A percentile compares a stretch with the other conserved stretches of the same genome.
These are phyloP conservation scores for Tolypocladium guangdongense DNA, from an alignment of 2,329 filamentous ascomycete genomes.

Conservation along the genomic window DNA sequence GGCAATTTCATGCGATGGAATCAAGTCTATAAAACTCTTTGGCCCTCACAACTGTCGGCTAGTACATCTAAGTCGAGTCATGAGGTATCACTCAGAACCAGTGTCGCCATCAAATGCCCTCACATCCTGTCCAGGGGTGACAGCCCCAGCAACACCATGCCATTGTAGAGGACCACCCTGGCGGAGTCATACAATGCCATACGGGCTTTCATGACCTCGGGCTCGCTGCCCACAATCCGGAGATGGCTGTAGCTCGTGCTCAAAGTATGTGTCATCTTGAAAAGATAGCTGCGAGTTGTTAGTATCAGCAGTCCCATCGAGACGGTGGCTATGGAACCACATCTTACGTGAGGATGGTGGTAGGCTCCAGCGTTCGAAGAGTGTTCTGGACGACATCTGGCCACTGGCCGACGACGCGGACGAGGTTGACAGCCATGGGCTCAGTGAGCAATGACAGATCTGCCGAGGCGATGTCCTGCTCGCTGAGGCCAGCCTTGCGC, in stretches of 20 bases:
- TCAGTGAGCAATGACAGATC: conserved; percentile 61
- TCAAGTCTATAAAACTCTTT: not conserved
- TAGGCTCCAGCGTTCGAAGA: conserved; percentile 71
- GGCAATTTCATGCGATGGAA: not conserved
- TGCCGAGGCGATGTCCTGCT: conserved; percentile 49
- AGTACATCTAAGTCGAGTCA: not conserved
- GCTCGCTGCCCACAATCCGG: conserved; percentile 70
- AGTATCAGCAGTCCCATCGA: not conserved
- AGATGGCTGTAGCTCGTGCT: conserved; percentile 75
- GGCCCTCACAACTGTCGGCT: not conserved
- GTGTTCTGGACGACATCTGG: conserved; percentile 79
- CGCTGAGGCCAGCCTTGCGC: conserved; percentile 40
- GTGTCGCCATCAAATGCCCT: not conserved
- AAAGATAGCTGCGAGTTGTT: conserved; percentile 42
- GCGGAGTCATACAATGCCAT: conserved; percentile 58
- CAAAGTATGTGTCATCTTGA: conserved; percentile 75
- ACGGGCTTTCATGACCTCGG: conserved; percentile 47
- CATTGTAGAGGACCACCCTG: conserved; percentile 66
- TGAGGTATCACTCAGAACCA: not conserved
- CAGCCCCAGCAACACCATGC: conserved; percentile 72
- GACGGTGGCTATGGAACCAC: no score
- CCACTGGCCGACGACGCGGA: conserved; percentile 71
- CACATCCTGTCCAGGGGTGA: conserved; percentile 53
- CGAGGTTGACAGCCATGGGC: conserved; percentile 59
- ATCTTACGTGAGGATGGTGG: conserved; percentile 26